Evolutionary conservation across 805 yeast genomes (phyloP).

Genomic region (Candida ficus): DNA sequence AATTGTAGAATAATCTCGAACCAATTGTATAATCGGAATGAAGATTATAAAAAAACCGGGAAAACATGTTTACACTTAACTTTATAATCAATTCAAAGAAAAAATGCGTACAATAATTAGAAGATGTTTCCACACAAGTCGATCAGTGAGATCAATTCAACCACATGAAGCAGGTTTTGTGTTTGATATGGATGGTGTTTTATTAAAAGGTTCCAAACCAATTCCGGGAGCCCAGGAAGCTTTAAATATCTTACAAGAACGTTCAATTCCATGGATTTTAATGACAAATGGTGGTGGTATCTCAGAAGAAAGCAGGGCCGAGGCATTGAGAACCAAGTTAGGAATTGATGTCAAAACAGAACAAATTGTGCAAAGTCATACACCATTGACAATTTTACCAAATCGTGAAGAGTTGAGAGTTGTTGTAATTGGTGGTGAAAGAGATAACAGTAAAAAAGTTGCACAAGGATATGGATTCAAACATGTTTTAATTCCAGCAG

Average conservation of each 20-base stretch:
- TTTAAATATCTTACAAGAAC: slow-evolving; percentile 43
- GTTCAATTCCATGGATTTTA: slow-evolving; percentile 69
- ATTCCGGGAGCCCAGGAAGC: slow-evolving; percentile 64
- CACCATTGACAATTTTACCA: slow-evolving; percentile 68
- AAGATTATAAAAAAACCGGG: too few relatives aligned
- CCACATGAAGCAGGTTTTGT: slow-evolving; percentile 18
- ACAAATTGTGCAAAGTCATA: slow-evolving; percentile 82
- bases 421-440: slow-evolving; percentile 79
- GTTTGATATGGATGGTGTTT: slow-evolving; percentile 73
- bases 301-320: slow-evolving; percentile 56
- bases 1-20: too few relatives aligned
- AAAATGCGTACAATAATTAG: not conserved
- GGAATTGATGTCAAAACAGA: slow-evolving; percentile 25
- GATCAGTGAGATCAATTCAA: slow-evolving; percentile 5
- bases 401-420: slow-evolving; percentile 50
- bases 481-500: slow-evolving; percentile 69
- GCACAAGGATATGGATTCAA: slow-evolving; percentile 75
- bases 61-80: too few relatives aligned
- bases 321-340: slow-evolving; percentile 42
- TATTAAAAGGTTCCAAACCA: slow-evolving; percentile 66
- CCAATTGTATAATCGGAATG: too few relatives aligned
- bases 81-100: too few relatives aligned
- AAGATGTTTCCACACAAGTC: slow-evolving; percentile 5
- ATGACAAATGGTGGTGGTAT: slow-evolving; percentile 91
- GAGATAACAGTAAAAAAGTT: slow-evolving; percentile 62